These are phyloP conservation scores for Cantharellus anzutake DNA, from an alignment of 768 basidiomycete species.

Conservation along the genomic window DNA sequence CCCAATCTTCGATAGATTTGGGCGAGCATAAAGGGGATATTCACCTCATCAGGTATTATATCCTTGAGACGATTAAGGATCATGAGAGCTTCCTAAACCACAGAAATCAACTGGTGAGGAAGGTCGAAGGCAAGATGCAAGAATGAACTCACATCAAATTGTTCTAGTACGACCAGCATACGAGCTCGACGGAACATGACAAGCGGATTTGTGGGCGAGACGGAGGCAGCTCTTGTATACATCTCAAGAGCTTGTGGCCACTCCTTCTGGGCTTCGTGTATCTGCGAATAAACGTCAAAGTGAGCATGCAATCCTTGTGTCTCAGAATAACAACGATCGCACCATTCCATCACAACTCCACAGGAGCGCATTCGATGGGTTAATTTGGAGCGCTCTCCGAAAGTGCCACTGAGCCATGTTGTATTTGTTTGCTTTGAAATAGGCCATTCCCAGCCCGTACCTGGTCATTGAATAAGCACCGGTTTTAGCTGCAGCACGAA, in stretches of 20 bases:
- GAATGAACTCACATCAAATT: conserved; percentile 47
- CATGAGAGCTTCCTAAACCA: conserved; percentile 10
- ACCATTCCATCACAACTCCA: conserved; percentile 94
- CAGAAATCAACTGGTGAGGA: not conserved
- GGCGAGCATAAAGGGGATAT: conserved; percentile 91
- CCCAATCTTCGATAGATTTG: conserved; percentile 75
- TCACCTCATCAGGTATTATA: conserved; percentile 84
- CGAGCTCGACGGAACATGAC: conserved; percentile 89
- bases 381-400: conserved; percentile 77
- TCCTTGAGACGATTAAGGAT: conserved; percentile 30
- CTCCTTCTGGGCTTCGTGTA: conserved; percentile 72
- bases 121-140: not conserved
- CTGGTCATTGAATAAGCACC: conserved; percentile 22
- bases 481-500: not conserved
- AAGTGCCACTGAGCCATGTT: conserved; percentile 94
- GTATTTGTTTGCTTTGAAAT: conserved; percentile 83
- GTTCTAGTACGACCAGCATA: conserved; percentile 68
- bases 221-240: conserved; percentile 62
- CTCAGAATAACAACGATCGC: conserved; percentile 19
- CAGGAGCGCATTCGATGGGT: conserved; percentile 88
- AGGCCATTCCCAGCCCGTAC: conserved; percentile 98
- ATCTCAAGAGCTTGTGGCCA: conserved; percentile 52
- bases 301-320: not conserved
- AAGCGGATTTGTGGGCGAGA: conserved; percentile 77
- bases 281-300: conserved; percentile 25